These are phyloP conservation scores for Zygotorulaspora sp. DNA, from an alignment of 805 yeast genomes.

Conservation along the genomic window DNA sequence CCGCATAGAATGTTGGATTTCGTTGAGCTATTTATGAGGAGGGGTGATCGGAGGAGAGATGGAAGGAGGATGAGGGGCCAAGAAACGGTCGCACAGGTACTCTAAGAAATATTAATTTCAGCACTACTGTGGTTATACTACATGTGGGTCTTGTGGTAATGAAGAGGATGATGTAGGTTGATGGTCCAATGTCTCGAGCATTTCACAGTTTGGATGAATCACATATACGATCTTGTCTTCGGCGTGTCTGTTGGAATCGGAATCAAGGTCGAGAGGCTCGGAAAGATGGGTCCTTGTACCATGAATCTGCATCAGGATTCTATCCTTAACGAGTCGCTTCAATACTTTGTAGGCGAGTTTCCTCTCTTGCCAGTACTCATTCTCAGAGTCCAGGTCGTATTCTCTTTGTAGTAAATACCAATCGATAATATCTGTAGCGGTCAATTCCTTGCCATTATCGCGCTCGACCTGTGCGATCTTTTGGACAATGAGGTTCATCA, in stretches of 20 bases:
- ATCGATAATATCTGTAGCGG: conserved; percentile 64
- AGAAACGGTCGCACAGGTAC: too few relatives aligned
- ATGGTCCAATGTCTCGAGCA: conserved; percentile 44
- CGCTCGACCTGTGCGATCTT: conserved; percentile 57
- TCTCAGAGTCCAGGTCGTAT: conserved; percentile 62
- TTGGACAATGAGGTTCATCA: conserved; percentile 74
- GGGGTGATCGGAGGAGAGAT: too few relatives aligned
- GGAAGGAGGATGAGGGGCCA: too few relatives aligned
- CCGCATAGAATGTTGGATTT: too few relatives aligned
- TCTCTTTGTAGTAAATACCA: conserved; percentile 78
- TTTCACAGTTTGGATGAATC: conserved; percentile 79
- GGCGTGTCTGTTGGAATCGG: conserved; percentile 25
- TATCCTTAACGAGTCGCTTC: conserved; percentile 76
- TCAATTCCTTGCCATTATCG: conserved; percentile 53
- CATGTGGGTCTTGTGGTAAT: too few relatives aligned
- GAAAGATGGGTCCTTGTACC: conserved; percentile 42
- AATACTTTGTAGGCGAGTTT: conserved; percentile 73
- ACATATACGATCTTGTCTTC: conserved; percentile 43
- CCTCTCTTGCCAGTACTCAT: conserved; percentile 65
- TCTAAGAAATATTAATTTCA: too few relatives aligned
- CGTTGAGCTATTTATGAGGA: too few relatives aligned
- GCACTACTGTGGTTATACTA: too few relatives aligned
- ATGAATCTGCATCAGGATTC: conserved; percentile 67
- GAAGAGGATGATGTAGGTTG: neutral
- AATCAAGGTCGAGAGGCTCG: conserved; percentile 34